phyloP scores from a whole-genome alignment of 345 rosid species.

The Tarenaya hassleriana region DNA sequence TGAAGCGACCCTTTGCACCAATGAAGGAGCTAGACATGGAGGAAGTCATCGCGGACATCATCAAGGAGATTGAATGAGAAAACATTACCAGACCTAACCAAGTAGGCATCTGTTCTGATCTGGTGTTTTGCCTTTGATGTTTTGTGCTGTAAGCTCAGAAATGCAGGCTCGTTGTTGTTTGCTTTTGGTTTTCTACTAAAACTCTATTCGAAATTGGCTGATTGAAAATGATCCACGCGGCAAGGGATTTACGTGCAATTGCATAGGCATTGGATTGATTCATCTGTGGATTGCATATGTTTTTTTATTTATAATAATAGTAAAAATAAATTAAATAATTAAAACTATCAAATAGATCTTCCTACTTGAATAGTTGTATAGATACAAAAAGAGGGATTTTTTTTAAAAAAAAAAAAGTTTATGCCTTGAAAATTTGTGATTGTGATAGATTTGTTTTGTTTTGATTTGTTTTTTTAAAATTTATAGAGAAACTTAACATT shows the following conservation, averaged over 20 bases:
- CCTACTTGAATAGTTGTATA: too few relatives aligned
- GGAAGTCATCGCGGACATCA: conserved; percentile 43
- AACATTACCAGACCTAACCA: conserved; percentile 4
- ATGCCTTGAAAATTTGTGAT: too few relatives aligned
- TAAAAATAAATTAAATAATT: too few relatives aligned
- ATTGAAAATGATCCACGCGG: conserved; percentile 12
- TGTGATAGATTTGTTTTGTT: too few relatives aligned
- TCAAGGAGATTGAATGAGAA: conserved; percentile 42
- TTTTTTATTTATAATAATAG: too few relatives aligned
- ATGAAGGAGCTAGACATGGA: conserved; percentile 87
- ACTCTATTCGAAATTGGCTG: background rate
- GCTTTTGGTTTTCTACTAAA: background rate
- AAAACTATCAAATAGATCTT: too few relatives aligned
- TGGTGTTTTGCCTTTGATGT: conserved; percentile 17
- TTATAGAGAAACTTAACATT: too few relatives aligned
- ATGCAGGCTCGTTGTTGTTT: conserved; percentile 19
- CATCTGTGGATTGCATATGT: too few relatives aligned
- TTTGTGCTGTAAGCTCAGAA: conserved; percentile 17
- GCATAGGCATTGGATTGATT: conserved; percentile 13
- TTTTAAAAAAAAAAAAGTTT: too few relatives aligned
- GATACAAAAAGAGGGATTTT: too few relatives aligned
- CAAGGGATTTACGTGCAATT: conserved; percentile 8
- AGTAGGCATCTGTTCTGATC: conserved; percentile 12
- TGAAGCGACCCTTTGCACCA: conserved; percentile 75
- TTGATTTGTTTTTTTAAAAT: too few relatives aligned